A percentile compares a stretch with the other conserved stretches of the same genome.
These are phyloP conservation scores for Astraeus odoratus DNA, from an alignment of 768 basidiomycete genomes.

Conservation along the genomic window DNA sequence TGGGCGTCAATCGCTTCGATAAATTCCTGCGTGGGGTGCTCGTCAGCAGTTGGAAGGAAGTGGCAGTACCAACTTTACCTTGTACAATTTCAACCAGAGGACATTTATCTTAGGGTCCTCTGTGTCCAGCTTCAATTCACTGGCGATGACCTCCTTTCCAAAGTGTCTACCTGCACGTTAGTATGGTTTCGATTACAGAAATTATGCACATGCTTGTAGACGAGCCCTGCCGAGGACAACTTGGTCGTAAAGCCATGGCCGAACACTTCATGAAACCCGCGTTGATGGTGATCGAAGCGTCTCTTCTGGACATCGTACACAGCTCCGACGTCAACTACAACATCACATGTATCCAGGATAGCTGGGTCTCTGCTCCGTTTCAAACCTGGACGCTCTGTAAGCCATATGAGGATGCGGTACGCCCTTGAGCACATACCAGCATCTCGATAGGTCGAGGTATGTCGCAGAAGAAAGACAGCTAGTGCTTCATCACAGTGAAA, in stretches of 20 bases:
- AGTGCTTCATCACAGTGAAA: slow-evolving; percentile 98
- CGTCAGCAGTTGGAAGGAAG: slow-evolving; percentile 1
- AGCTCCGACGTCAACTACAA: slow-evolving; percentile 95
- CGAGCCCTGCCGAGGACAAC: slow-evolving; percentile 84
- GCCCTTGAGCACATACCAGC: slow-evolving; percentile 45
- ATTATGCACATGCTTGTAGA: slow-evolving; percentile 74
- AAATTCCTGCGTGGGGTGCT: slow-evolving; percentile 54
- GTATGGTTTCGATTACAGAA: slow-evolving; percentile 1
- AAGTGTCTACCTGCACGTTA: slow-evolving; percentile 56
- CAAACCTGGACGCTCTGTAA: slow-evolving; percentile 36
- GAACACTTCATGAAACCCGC: slow-evolving; percentile 86
- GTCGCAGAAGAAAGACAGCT: slow-evolving; percentile 82
- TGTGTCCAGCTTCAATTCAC: slow-evolving; percentile 39
- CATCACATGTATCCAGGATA: slow-evolving; percentile 72
- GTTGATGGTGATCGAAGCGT: slow-evolving; percentile 94
- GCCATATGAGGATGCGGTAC: not conserved
- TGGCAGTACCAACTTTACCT: slow-evolving; percentile 33
- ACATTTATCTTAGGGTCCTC: slow-evolving; percentile 61
- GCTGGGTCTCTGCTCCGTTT: slow-evolving; percentile 70
- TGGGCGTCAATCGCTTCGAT: slow-evolving; percentile 92
- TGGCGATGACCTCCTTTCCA: slow-evolving; percentile 78
- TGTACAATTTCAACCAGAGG: slow-evolving; percentile 89
- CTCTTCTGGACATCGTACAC: slow-evolving; percentile 75
- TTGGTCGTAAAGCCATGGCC: slow-evolving; percentile 86
- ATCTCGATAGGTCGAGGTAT: slow-evolving; percentile 66